Percentiles rank a stretch among this genome's conserved stretches.
These are phyloP conservation scores for carrot (Daucus carota) DNA, from an alignment of 129 eudicot species.

Conservation along the genomic window DH1_v3.0 NC_030383.2:51852001-51852500, in stretches of 20 bases:
- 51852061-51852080: not conserved
- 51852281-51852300: constrained; percentile 84
- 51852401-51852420: not conserved
- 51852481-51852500: not conserved
- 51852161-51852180: not conserved
- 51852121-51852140: not conserved
- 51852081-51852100: not conserved
- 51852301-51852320: constrained; percentile 81
- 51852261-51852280: constrained; percentile 52
- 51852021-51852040: not conserved
- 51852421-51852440: not conserved
- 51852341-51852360: not conserved
- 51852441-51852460: not conserved
- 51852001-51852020: no score
- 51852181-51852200: not conserved
- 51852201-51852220: not conserved
- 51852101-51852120: not conserved
- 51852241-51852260: constrained; percentile 21
- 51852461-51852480: not conserved
- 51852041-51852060: not conserved
- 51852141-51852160: not conserved
- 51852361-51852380: not conserved
- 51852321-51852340: constrained; percentile 44
- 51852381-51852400: not conserved
- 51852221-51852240: constrained; percentile 4